Evolutionary conservation across 2,329 filamentous ascomycete genomes (phyloP).

Genomic region (Penicillium thymicola): DNA sequence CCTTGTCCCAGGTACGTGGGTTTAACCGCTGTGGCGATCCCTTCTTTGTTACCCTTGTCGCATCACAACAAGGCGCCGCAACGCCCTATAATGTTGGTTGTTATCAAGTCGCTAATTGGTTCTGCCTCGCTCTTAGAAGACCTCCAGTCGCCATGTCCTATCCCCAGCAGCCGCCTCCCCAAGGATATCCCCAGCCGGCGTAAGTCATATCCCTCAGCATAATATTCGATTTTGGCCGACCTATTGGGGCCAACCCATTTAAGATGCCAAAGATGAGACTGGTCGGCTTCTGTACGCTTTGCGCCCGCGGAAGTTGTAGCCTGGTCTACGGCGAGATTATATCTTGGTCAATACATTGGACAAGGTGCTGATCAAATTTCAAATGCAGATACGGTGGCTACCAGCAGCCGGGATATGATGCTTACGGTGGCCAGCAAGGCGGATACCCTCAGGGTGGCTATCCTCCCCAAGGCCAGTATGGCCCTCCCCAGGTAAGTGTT

Average conservation of each 20-base stretch:
- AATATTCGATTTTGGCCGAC: no score
- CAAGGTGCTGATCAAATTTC: background rate
- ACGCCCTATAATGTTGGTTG: background rate
- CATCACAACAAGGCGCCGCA: background rate
- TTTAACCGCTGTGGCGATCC: conserved; percentile 2
- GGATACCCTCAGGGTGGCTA: background rate
- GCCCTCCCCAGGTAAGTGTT: background rate
- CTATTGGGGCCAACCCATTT: no score
- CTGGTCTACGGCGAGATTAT: background rate
- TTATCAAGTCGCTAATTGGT: conserved; percentile 9
- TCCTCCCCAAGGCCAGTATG: conserved; percentile 25
- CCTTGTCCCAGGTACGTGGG: conserved; percentile 2
- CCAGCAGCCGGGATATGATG: no score
- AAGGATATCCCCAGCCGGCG: conserved; percentile 8
- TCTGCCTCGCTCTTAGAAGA: background rate
- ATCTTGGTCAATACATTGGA: background rate
- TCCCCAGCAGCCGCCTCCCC: conserved; percentile 44
- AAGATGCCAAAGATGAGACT: no score
- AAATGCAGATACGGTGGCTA: conserved; percentile 19
- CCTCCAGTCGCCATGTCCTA: conserved; percentile 36
- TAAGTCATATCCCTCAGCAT: no score
- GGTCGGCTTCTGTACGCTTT: background rate
- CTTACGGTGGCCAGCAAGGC: no score
- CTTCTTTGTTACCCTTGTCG: background rate
- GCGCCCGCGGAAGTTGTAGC: background rate